Percentiles rank a stretch among this genome's conserved stretches.
These are phyloP conservation scores for Plasmodium cynomolgi DNA, from an alignment of 169 alveolate species.

Conservation along the genomic window DNA sequence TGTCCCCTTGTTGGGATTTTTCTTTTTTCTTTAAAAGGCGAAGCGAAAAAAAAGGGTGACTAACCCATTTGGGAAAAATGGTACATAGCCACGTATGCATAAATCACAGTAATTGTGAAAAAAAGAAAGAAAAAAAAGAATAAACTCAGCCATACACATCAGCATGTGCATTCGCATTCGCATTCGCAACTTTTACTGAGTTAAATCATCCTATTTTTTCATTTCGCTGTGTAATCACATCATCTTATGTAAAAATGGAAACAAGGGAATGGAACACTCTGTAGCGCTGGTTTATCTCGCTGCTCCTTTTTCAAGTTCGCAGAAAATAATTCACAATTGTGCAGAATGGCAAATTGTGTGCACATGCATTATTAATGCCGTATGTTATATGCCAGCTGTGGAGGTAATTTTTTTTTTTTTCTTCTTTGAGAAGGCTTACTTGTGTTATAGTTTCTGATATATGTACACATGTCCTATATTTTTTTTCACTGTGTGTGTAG, in stretches of 20 bases:
- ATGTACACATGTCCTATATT: background rate
- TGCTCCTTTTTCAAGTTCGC: background rate
- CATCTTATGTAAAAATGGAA: background rate
- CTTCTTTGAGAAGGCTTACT: background rate
- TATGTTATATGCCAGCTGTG: background rate
- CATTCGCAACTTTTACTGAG: background rate
- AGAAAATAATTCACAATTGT: background rate
- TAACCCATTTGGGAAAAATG: background rate
- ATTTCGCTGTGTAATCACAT: background rate
- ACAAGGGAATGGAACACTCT: background rate
- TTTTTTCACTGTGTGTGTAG: background rate
- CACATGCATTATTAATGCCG: background rate
- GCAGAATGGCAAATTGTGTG: background rate
- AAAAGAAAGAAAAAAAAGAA: background rate
- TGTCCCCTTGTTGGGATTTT: background rate
- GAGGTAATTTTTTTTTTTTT: background rate
- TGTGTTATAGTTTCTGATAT: background rate
- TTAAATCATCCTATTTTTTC: background rate
- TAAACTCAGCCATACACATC: background rate
- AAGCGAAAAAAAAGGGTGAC: background rate
- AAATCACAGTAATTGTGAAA: background rate
- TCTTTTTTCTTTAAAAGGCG: background rate
- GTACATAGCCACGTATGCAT: background rate
- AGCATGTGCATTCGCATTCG: background rate
- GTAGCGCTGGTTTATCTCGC: background rate